Percentiles rank a stretch among this genome's conserved stretches.
Conservation (phyloP, 805 yeast genomes). For the Wickerhamiella occidentalis region DNA sequence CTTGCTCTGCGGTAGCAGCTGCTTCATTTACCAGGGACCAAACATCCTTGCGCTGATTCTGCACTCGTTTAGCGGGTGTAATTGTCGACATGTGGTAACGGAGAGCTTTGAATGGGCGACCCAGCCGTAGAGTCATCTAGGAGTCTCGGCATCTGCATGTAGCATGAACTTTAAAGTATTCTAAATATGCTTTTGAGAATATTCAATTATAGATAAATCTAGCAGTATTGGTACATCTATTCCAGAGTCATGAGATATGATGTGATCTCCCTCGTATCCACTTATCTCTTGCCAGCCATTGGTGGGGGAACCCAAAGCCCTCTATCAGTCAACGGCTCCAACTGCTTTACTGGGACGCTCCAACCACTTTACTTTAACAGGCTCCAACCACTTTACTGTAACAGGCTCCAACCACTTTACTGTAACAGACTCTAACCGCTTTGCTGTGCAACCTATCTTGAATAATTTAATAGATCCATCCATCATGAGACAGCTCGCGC, state of each 20-base stretch:
- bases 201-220: neutral
- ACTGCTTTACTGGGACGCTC: too few species aligned
- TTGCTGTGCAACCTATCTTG: too few species aligned
- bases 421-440: too few species aligned
- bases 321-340: too few species aligned
- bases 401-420: too few species aligned
- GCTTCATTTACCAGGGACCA: conserved; percentile 95
- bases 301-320: neutral
- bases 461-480: neutral
- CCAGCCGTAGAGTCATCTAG: neutral
- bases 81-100: conserved; percentile 8
- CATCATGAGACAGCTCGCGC: neutral
- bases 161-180: neutral
- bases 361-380: too few species aligned
- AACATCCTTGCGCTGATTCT: conserved; percentile 58
- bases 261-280: neutral
- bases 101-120: neutral
- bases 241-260: neutral
- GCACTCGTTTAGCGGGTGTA: conserved; percentile 16
- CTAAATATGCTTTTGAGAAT: neutral
- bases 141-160: neutral
- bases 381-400: too few species aligned
- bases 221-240: neutral
- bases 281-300: neutral
- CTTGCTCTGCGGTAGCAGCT: conserved; percentile 66